Conservation (phyloP, 2,329 filamentous ascomycete species). For the Penicillium sp. region DNA sequence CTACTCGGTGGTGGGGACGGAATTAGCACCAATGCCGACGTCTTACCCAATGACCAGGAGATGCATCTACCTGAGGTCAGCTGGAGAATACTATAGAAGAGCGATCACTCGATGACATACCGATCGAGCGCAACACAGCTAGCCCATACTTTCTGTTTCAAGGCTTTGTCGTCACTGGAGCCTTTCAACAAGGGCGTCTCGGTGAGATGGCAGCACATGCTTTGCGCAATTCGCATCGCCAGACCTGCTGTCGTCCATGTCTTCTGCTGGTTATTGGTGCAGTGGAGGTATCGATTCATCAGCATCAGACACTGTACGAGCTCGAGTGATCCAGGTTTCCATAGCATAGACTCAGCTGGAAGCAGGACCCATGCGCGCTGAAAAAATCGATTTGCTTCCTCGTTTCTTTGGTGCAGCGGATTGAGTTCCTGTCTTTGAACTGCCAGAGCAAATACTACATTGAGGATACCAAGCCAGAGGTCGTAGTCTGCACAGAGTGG, state of each 20-base stretch:
- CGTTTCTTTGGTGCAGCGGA: not conserved
- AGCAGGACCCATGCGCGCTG: not conserved
- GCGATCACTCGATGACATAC: not conserved
- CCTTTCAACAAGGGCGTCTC: not conserved
- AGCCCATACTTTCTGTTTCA: not conserved
- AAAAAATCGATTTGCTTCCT: not conserved
- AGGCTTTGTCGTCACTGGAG: not conserved
- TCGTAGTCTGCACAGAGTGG: not conserved
- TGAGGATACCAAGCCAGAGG: not conserved
- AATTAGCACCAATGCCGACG: not conserved
- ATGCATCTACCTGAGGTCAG: not conserved
- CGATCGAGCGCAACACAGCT: not conserved
- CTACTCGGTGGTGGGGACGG: not conserved
- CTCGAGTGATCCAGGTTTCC: not conserved
- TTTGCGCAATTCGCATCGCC: not conserved
- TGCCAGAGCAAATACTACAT: not conserved
- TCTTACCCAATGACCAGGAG: not conserved
- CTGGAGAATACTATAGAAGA: not conserved
- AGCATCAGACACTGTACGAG: not conserved
- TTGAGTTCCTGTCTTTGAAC: not conserved
- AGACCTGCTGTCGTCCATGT: not conserved
- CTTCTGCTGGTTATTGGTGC: not conserved
- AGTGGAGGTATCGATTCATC: not conserved
- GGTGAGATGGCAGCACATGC: not conserved
- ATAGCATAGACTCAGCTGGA: not conserved